A percentile compares a stretch with the other conserved stretches of the same genome.
These are phyloP conservation scores for Artemisia argyi DNA, from an alignment of 129 eudicot species.

Conservation along the genomic window DNA sequence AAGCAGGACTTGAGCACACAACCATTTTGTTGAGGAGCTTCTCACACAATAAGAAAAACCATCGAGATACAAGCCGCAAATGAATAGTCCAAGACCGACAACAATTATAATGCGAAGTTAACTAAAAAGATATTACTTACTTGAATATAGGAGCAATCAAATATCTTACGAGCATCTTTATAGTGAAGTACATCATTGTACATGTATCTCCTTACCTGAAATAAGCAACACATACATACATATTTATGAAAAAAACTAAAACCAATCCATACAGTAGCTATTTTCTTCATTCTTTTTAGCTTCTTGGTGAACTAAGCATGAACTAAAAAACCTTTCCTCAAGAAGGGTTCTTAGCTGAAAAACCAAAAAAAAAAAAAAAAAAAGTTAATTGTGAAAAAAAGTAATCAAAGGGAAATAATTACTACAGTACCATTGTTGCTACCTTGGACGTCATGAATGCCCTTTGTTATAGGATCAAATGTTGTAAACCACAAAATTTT, in stretches of 20 bases:
- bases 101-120: too few species aligned
- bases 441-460: not conserved
- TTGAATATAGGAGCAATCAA: slow-evolving; percentile 29
- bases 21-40: too few species aligned
- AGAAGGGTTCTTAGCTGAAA: slow-evolving; percentile 27
- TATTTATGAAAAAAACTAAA: not conserved
- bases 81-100: too few species aligned
- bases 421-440: not conserved
- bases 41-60: too few species aligned
- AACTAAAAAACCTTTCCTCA: slow-evolving; percentile 31
- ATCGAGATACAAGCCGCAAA: too few species aligned
- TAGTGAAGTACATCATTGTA: slow-evolving; percentile 32
- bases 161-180: slow-evolving; percentile 28
- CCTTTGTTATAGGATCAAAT: too few species aligned
- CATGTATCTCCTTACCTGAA: slow-evolving; percentile 37
- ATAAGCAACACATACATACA: not conserved
- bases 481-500: too few species aligned
- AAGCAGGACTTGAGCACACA: too few species aligned
- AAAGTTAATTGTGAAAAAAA: not conserved
- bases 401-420: not conserved
- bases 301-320: slow-evolving; percentile 31
- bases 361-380: too few species aligned
- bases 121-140: slow-evolving; percentile 4
- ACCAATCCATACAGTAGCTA: slow-evolving; percentile 25
- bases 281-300: slow-evolving; percentile 30